Evolutionary conservation across 805 yeast species (phyloP).

Genomic region (Kurtzmaniella fragi): DNA sequence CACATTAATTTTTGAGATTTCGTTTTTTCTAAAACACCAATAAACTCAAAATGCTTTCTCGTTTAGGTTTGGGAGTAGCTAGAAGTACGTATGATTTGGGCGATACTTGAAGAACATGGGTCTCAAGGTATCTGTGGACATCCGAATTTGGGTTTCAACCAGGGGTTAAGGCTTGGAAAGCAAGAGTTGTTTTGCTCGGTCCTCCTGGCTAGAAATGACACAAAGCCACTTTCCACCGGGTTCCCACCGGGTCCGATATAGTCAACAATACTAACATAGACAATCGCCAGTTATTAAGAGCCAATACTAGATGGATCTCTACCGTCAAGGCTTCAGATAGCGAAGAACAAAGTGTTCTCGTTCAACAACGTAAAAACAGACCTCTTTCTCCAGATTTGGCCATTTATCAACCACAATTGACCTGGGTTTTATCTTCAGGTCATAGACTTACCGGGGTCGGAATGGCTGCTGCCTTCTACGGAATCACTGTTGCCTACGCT

Average conservation of each 20-base stretch:
- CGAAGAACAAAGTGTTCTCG: conserved; percentile 64
- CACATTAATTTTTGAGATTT: background rate
- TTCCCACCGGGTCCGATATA: too few relatives aligned
- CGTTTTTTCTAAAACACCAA: background rate
- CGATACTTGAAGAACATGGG: background rate
- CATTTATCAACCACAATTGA: conserved; percentile 88
- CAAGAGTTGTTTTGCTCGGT: too few relatives aligned
- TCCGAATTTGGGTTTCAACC: background rate
- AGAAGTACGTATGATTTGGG: conserved; percentile 16
- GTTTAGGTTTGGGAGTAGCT: conserved; percentile 27
- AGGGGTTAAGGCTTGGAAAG: background rate
- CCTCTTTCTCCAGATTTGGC: conserved; percentile 88
- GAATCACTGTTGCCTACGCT: conserved; percentile 70
- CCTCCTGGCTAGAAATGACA: too few relatives aligned
- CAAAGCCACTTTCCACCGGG: too few relatives aligned
- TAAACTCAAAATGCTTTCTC: conserved; percentile 21
- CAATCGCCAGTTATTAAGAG: background rate
- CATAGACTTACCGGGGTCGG: conserved; percentile 89
- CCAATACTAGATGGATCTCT: conserved; percentile 17
- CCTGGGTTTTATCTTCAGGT: conserved; percentile 72
- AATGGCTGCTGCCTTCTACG: conserved; percentile 75
- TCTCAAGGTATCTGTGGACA: background rate
- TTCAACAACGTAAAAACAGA: conserved; percentile 79
- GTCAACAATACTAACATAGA: background rate
- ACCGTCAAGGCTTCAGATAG: conserved; percentile 47